phyloP scores from a whole-genome alignment of 208 protist genomes.

The Crithidia bombi region DNA sequence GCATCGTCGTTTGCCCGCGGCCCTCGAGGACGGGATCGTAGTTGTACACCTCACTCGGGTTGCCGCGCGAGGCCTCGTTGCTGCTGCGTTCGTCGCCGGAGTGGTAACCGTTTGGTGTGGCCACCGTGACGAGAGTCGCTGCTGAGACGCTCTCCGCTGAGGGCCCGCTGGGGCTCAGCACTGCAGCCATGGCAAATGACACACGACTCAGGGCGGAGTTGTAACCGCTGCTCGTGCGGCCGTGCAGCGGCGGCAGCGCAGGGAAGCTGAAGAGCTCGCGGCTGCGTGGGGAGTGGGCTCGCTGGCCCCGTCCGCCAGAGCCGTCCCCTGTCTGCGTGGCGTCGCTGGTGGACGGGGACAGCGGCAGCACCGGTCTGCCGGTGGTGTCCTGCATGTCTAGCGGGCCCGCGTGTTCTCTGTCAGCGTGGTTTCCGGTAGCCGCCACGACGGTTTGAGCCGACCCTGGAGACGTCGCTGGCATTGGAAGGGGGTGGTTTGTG shows the following conservation, averaged over 20 bases:
- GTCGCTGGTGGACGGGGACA: background rate
- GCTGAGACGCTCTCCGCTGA: slow-evolving; percentile 14
- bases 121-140: slow-evolving; percentile 3
- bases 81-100: slow-evolving; percentile 16
- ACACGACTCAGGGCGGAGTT: background rate
- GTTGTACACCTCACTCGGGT: background rate
- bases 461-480: background rate
- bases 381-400: background rate
- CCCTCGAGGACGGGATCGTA: background rate
- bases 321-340: background rate
- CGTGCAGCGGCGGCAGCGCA: background rate
- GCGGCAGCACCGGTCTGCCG: background rate
- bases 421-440: background rate
- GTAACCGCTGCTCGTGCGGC: background rate
- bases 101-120: background rate
- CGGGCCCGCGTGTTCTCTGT: background rate
- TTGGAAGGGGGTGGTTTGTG: background rate
- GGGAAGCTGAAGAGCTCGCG: slow-evolving; percentile 2
- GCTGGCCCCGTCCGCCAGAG: background rate
- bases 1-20: background rate
- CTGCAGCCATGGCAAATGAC: slow-evolving; percentile 13
- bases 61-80: slow-evolving; percentile 3
- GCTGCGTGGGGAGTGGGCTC: background rate
- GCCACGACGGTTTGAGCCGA: background rate
- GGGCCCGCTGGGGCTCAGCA: background rate